Evolutionary conservation across 306 rosid genomes (phyloP).

Genomic region (Medicago lupulina): DNA sequence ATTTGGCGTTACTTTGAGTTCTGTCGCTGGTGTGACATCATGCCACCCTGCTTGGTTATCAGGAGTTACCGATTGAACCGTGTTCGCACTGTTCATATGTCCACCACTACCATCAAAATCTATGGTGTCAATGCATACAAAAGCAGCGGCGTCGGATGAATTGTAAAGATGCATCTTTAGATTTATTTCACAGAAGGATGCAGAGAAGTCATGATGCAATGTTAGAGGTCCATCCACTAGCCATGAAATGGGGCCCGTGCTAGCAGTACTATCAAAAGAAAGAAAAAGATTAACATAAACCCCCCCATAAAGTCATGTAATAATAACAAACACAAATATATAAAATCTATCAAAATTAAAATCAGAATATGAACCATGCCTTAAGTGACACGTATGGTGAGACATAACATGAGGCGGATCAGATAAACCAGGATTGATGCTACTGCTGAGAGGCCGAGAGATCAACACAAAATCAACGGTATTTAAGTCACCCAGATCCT

Average conservation of each 20-base stretch:
- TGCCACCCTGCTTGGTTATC: constrained; percentile 86
- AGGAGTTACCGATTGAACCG: constrained; percentile 45
- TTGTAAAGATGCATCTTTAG: constrained; percentile 78
- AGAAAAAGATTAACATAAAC: constrained; percentile 15
- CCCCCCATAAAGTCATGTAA: constrained; percentile 16
- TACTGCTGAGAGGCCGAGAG: constrained; percentile 59
- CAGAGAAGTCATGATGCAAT: constrained; percentile 72
- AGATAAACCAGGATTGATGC: constrained; percentile 50
- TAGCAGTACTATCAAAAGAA: constrained; percentile 60
- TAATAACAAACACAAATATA: constrained; percentile 13
- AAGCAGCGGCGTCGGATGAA: constrained; percentile 61
- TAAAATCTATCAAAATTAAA: constrained; percentile 28
- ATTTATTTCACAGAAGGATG: constrained; percentile 73
- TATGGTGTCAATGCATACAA: constrained; percentile 63
- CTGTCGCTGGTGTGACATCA: constrained; percentile 63
- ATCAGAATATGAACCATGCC: constrained; percentile 60
- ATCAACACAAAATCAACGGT: constrained; percentile 85
- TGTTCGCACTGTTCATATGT: constrained; percentile 39
- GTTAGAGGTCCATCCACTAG: constrained; percentile 81
- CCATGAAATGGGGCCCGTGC: constrained; percentile 88
- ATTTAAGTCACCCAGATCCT: constrained; percentile 62
- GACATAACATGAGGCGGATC: constrained; percentile 67
- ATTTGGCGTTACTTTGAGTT: constrained; percentile 65
- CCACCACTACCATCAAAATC: constrained; percentile 49
- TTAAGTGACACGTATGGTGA: constrained; percentile 85